These are phyloP conservation scores for Geotrichum histeridarum DNA, from an alignment of 1,139 yeast species.

Conservation along the genomic window DNA sequence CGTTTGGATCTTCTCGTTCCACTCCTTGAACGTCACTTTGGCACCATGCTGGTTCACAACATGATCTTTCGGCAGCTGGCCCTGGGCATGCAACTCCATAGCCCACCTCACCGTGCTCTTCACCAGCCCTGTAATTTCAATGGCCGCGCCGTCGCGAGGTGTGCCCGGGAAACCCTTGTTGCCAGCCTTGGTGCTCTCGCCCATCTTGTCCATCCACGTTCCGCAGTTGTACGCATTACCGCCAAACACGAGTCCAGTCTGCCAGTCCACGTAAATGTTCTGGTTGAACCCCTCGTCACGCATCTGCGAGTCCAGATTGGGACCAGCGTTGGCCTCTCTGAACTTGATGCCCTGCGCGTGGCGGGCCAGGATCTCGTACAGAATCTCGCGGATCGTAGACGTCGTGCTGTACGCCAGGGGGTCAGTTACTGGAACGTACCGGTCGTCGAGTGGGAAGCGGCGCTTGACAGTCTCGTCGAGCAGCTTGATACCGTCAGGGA, in stretches of 20 bases:
- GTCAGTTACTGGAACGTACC: slow-evolving; percentile 63
- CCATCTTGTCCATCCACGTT: slow-evolving; percentile 99
- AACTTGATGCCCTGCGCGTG: slow-evolving; percentile 86
- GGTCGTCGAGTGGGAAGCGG: slow-evolving; percentile 87
- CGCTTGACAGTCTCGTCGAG: slow-evolving; percentile 69
- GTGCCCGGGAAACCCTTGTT: slow-evolving; percentile 94
- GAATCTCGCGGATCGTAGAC: slow-evolving; percentile 64
- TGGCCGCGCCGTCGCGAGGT: slow-evolving; percentile 95
- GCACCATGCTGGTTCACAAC: slow-evolving; percentile 52
- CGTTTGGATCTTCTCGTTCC: slow-evolving; percentile 65
- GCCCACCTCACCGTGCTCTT: slow-evolving; percentile 83
- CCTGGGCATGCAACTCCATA: slow-evolving; percentile 49
- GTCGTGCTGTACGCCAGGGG: slow-evolving; percentile 70
- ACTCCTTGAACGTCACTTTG: slow-evolving; percentile 49
- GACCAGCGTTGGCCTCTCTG: slow-evolving; percentile 95
- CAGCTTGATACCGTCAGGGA: slow-evolving; percentile 63
- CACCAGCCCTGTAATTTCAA: slow-evolving; percentile 83
- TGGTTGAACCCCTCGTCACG: slow-evolving; percentile 87
- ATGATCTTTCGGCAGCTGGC: slow-evolving; percentile 45
- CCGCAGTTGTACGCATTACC: slow-evolving; percentile 94
- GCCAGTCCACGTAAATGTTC: slow-evolving; percentile 76
- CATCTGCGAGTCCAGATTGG: slow-evolving; percentile 85
- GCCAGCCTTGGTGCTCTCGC: slow-evolving; percentile 80
- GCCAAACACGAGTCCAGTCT: slow-evolving; percentile 80
- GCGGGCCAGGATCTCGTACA: slow-evolving; percentile 74